Evolutionary conservation across 371 early-diverging fungal genomes (phyloP).

Genomic region (Phascolomyces articulosus): DNA sequence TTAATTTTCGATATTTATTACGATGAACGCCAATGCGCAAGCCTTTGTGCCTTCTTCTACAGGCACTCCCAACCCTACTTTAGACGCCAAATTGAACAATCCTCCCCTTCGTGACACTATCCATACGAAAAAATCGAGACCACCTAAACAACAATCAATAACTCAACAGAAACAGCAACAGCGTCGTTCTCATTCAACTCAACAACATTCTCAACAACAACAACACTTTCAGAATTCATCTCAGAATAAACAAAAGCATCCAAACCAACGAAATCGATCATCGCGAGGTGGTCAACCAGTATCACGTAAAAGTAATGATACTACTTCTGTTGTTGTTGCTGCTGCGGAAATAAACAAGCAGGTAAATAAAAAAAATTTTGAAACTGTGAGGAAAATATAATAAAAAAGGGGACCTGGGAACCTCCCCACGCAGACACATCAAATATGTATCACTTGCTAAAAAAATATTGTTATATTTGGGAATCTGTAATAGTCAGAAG

Average conservation of each 20-base stretch:
- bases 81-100: conserved; percentile 9
- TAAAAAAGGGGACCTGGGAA: no score
- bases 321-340: no score
- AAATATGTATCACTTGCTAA: background rate
- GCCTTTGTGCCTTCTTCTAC: conserved; percentile 26
- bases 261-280: background rate
- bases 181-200: background rate
- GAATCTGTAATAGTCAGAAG: no score
- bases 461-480: background rate
- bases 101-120: conserved; percentile 7
- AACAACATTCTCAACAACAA: background rate
- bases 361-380: no score
- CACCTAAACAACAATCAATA: background rate
- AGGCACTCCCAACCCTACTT: conserved; percentile 14
- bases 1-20: conserved; percentile 2
- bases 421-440: no score
- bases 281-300: no score
- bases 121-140: background rate
- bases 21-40: conserved; percentile 38
- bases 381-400: no score
- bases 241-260: no score
- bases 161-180: conserved; percentile 5
- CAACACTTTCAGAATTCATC: background rate
- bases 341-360: no score
- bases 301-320: background rate